A percentile compares a stretch with the other conserved stretches of the same genome.
phyloP scores from a whole-genome alignment of 257 asterid genomes.

The Voacanga thouarsii region DNA sequence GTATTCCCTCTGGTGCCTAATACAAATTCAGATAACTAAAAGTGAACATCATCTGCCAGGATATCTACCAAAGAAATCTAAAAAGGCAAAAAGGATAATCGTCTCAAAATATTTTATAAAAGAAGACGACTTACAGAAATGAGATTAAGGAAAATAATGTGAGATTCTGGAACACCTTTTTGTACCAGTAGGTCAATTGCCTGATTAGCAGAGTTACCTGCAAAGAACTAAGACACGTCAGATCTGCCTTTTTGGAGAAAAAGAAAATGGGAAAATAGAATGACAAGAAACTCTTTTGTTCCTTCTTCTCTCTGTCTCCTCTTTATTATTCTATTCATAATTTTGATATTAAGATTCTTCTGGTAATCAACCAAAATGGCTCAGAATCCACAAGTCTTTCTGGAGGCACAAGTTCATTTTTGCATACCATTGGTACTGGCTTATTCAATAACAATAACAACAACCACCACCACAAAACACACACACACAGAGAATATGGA shows the following conservation, averaged over 20 bases:
- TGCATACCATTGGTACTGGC: neutral
- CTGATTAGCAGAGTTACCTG: slow-evolving; percentile 99
- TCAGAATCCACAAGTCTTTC: neutral
- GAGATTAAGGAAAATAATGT: slow-evolving; percentile 92
- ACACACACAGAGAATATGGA: too few relatives aligned
- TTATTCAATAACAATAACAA: neutral
- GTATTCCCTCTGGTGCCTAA: slow-evolving; percentile 97
- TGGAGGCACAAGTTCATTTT: neutral
- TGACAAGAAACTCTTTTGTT: neutral
- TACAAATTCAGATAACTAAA: neutral
- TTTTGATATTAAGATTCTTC: neutral
- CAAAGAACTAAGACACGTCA: slow-evolving; percentile 8
- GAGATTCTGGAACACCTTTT: slow-evolving; percentile 98
- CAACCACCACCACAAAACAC: neutral
- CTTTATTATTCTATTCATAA: neutral
- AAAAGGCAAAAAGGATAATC: neutral
- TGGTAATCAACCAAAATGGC: neutral
- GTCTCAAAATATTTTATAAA: neutral
- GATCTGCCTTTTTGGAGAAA: neutral
- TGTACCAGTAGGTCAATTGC: slow-evolving; percentile 88
- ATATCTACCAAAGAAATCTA: neutral
- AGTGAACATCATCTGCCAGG: neutral
- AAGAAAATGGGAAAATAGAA: neutral
- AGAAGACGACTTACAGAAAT: slow-evolving; percentile 68
- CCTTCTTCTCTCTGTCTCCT: neutral